Percentiles rank a stretch among this genome's conserved stretches.
phyloP scores from a whole-genome alignment of 257 asterid genomes.

The Schizonepeta tenuifolia region DNA sequence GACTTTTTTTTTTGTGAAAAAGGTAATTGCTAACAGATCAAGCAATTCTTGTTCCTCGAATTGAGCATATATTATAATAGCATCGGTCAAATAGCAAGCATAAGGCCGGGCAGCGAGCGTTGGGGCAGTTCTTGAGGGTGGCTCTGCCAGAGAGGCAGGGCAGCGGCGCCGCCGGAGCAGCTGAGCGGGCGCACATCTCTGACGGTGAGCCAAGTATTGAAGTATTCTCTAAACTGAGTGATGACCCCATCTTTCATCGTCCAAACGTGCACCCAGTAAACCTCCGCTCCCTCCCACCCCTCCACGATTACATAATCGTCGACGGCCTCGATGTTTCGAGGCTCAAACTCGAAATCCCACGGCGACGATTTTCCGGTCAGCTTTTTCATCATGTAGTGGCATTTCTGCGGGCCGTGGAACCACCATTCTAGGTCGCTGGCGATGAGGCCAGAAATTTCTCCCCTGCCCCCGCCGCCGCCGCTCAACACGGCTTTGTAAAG shows the following conservation, averaged over 20 bases:
- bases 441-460: slow-evolving; percentile 37
- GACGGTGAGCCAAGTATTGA: slow-evolving; percentile 92
- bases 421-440: slow-evolving; percentile 86
- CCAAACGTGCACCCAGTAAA: slow-evolving; percentile 96
- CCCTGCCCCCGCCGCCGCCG: slow-evolving; percentile 42
- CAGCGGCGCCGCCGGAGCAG: slow-evolving; percentile 34
- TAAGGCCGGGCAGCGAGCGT: slow-evolving; percentile 74
- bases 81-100: slow-evolving; percentile 64
- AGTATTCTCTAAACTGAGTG: slow-evolving; percentile 83
- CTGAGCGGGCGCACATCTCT: slow-evolving; percentile 56
- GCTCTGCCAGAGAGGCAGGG: slow-evolving; percentile 84
- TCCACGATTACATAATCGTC: slow-evolving; percentile 77
- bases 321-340: slow-evolving; percentile 63
- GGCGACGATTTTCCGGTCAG: slow-evolving; percentile 67
- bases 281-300: slow-evolving; percentile 86
- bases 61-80: neutral
- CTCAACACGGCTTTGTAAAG: slow-evolving; percentile 64
- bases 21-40: neutral
- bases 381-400: slow-evolving; percentile 92
- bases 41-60: neutral
- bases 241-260: slow-evolving; percentile 67
- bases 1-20: neutral
- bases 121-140: slow-evolving; percentile 75
- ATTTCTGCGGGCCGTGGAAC: slow-evolving; percentile 96
- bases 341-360: slow-evolving; percentile 61